Percentiles rank a stretch among this genome's conserved stretches.
These are phyloP conservation scores for Apiotrichum gracile DNA, from an alignment of 1,284 basidiomycete species.

Conservation along the genomic window DNA sequence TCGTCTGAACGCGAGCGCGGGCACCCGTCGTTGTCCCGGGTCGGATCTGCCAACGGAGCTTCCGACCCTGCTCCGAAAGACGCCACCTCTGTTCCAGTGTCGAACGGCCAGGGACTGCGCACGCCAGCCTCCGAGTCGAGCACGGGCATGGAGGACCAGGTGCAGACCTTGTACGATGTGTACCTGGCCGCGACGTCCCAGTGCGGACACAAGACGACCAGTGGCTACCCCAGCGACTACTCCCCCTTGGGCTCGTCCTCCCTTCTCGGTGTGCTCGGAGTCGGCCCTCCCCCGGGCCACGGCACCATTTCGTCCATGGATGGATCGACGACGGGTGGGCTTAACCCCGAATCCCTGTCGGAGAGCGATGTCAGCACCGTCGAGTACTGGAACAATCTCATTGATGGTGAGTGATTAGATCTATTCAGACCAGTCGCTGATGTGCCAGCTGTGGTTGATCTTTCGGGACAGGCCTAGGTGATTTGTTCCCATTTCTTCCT, in stretches of 20 bases:
- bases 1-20: conserved; percentile 24
- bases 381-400: conserved; percentile 34
- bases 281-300: not conserved
- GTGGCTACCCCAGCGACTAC: not conserved
- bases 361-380: conserved; percentile 19
- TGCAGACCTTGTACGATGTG: conserved; percentile 1
- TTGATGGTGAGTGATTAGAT: conserved; percentile 26
- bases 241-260: not conserved
- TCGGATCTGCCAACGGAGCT: not conserved
- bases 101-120: not conserved
- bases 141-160: not conserved
- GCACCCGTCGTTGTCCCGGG: not conserved
- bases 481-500: too few species aligned
- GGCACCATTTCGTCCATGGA: not conserved
- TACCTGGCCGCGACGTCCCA: conserved; percentile 4
- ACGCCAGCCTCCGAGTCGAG: not conserved
- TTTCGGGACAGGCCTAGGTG: not conserved
- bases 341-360: not conserved
- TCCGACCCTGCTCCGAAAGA: not conserved
- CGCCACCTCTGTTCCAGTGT: not conserved
- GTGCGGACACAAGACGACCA: not conserved
- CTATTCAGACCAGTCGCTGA: not conserved
- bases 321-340: not conserved
- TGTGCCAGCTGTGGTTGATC: not conserved
- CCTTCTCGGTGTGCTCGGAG: not conserved